Percentiles rank a stretch among this genome's conserved stretches.
Conservation (phyloP, 2,329 filamentous ascomycete genomes). For the Ascochyta pisi region DNA sequence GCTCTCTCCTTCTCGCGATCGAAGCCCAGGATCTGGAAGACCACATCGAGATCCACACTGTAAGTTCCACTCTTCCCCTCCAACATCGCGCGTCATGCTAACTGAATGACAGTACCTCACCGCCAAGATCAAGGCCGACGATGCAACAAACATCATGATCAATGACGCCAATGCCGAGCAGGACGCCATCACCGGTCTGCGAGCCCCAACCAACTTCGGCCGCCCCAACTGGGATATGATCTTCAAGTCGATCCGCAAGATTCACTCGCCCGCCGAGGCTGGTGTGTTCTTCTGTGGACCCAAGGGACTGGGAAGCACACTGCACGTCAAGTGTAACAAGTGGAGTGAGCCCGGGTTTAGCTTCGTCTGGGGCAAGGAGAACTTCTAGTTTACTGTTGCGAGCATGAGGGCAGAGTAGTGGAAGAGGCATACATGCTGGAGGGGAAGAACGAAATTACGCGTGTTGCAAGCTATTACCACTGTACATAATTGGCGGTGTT, state of each 20-base stretch:
- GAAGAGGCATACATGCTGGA: background rate
- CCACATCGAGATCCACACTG: constrained; percentile 85
- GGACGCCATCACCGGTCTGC: constrained; percentile 82
- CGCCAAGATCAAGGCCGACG: constrained; percentile 83
- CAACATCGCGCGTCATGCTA: constrained; percentile 13
- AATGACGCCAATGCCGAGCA: constrained; percentile 85
- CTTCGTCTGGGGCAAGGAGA: constrained; percentile 74
- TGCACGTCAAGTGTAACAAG: constrained; percentile 87
- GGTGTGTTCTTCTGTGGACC: constrained; percentile 78
- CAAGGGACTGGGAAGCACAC: constrained; percentile 75
- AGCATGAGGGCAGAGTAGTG: background rate
- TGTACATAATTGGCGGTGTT: constrained; percentile 15
- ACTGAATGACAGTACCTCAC: constrained; percentile 69
- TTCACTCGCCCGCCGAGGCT: constrained; percentile 56
- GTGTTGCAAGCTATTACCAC: constrained; percentile 7
- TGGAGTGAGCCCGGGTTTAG: constrained; percentile 80
- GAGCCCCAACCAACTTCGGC: constrained; percentile 84
- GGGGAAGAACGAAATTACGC: background rate
- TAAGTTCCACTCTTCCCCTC: constrained; percentile 36
- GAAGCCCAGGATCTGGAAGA: constrained; percentile 85
- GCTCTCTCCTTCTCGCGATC: constrained; percentile 81
- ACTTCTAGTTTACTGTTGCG: constrained; percentile 58
- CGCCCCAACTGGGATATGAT: constrained; percentile 91
- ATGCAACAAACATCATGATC: constrained; percentile 92
- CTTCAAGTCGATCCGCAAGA: constrained; percentile 81